Percentiles rank a stretch among this genome's conserved stretches.
These are phyloP conservation scores for Penicillium tannophilum DNA, from an alignment of 495 filamentous ascomycete genomes.

Conservation along the genomic window DNA sequence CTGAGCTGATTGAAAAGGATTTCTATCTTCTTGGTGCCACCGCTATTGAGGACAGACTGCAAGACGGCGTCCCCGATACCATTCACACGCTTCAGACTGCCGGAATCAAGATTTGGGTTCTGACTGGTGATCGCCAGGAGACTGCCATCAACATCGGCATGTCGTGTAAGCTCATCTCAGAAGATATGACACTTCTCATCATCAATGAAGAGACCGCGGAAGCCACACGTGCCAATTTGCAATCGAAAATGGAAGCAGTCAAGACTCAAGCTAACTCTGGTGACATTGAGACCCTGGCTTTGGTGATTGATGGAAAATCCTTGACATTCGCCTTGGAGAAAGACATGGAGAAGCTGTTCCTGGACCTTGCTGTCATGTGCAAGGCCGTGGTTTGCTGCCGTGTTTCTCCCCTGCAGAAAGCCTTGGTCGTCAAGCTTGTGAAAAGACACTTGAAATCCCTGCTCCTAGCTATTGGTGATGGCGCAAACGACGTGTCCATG, in stretches of 20 bases:
- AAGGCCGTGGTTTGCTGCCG: slow-evolving; percentile 99
- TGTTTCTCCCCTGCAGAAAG: slow-evolving; percentile 98
- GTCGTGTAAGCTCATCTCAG: slow-evolving; percentile 97
- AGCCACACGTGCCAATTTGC: slow-evolving; percentile 79
- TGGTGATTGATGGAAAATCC: slow-evolving; percentile 97
- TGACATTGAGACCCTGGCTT: slow-evolving; percentile 84
- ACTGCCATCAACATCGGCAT: slow-evolving; percentile 99
- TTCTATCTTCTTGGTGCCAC: slow-evolving; percentile 92
- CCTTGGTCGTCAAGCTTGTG: slow-evolving; percentile 96
- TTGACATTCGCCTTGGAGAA: slow-evolving; percentile 92
- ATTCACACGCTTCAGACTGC: slow-evolving; percentile 97
- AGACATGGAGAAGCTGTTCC: slow-evolving; percentile 89
- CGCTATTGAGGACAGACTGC: slow-evolving; percentile 94
- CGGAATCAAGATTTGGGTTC: slow-evolving; percentile 98
- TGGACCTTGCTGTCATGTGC: slow-evolving; percentile 92
- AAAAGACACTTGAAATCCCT: slow-evolving; percentile 93
- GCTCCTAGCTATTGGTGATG: slow-evolving; percentile 93
- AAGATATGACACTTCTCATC: slow-evolving; percentile 98
- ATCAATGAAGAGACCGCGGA: slow-evolving; percentile 83
- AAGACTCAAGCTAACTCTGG: slow-evolving; percentile 70
- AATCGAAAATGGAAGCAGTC: slow-evolving; percentile 91
- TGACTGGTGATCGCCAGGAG: slow-evolving; percentile 97
- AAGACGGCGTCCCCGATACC: slow-evolving; percentile 97
- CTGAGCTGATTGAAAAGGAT: slow-evolving; percentile 91
- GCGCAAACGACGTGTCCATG: slow-evolving; percentile 99